A percentile compares a stretch with the other conserved stretches of the same genome.
These are phyloP conservation scores for Lasiodiplodia hormozganensis DNA, from an alignment of 2,329 filamentous ascomycete genomes.

Conservation along the genomic window DNA sequence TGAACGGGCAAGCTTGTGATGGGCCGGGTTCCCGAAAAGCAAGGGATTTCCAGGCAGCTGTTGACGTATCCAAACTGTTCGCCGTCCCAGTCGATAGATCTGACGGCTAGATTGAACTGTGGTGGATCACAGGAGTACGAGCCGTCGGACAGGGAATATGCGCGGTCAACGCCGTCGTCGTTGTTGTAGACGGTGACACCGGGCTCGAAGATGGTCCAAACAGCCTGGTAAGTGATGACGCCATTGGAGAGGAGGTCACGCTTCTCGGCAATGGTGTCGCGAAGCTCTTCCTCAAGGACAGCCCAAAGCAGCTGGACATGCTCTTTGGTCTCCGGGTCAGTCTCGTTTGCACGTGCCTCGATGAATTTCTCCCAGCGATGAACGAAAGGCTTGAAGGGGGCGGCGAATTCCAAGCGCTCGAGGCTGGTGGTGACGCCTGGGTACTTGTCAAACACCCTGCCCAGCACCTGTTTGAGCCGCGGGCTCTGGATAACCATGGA, in stretches of 20 bases:
- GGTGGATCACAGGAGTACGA: slow-evolving; percentile 31
- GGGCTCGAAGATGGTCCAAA: slow-evolving; percentile 36
- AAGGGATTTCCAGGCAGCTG: slow-evolving; percentile 32
- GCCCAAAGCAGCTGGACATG: slow-evolving; percentile 43
- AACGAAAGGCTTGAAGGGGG: slow-evolving; percentile 46
- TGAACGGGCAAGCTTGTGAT: slow-evolving; percentile 48
- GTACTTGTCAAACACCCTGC: slow-evolving; percentile 42
- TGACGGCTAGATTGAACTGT: slow-evolving; percentile 31
- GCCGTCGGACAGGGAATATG: slow-evolving; percentile 30
- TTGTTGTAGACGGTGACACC: slow-evolving; percentile 32
- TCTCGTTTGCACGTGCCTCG: slow-evolving; percentile 34
- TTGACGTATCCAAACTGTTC: slow-evolving; percentile 35
- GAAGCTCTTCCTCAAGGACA: slow-evolving; percentile 30
- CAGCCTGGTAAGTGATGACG: slow-evolving; percentile 31
- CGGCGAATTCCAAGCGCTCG: slow-evolving; percentile 41
- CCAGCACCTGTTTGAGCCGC: slow-evolving; percentile 41
- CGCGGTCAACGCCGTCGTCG: slow-evolving; percentile 31
- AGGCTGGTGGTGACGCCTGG: slow-evolving; percentile 42
- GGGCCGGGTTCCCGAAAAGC: slow-evolving; percentile 45
- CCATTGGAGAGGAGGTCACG: slow-evolving; percentile 33
- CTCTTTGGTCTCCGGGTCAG: slow-evolving; percentile 38
- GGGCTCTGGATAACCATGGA: slow-evolving; percentile 46
- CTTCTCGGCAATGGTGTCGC: slow-evolving; percentile 31
- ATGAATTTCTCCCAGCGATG: slow-evolving; percentile 44
- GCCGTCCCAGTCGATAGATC: slow-evolving; percentile 40